Percentiles rank a stretch among this genome's conserved stretches.
These are phyloP conservation scores for Rhodotorula sp. DNA, from an alignment of 1,284 basidiomycete genomes.

Conservation along the genomic window DNA sequence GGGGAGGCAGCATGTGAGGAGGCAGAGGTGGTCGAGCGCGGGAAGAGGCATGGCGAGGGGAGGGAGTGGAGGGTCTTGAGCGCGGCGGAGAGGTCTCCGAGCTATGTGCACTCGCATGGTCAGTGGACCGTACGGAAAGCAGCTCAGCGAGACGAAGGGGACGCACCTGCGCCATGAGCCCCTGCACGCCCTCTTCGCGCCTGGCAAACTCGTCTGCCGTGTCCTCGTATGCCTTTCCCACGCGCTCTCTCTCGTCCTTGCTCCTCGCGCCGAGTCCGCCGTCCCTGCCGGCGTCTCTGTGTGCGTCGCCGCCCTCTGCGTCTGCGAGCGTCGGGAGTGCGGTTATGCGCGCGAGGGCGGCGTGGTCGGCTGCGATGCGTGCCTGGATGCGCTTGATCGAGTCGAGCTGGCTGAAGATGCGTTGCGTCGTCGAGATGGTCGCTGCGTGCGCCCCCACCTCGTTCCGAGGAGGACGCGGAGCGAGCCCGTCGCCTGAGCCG, in stretches of 20 bases:
- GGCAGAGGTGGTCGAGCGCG: not conserved
- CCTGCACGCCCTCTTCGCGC: constrained; percentile 11
- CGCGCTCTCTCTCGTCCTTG: constrained; percentile 2
- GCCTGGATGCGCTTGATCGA: not conserved
- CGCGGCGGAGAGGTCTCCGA: constrained; percentile 1
- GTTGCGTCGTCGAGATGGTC: not conserved
- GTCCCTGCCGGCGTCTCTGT: not conserved
- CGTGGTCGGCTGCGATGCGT: not conserved
- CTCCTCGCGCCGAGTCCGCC: not conserved
- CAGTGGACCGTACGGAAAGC: not conserved
- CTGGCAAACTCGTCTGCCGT: constrained; percentile 8
- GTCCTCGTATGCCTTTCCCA: constrained; percentile 7
- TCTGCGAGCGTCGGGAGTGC: not conserved
- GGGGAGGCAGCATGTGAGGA: not conserved
- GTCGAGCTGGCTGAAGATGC: constrained; percentile 16
- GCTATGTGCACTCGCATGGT: not conserved
- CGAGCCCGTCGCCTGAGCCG: not conserved
- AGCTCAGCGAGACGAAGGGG: too few relatives aligned
- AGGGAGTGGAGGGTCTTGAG: constrained; percentile 14
- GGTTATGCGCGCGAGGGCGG: not conserved
- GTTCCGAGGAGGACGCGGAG: not conserved
- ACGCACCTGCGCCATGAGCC: constrained; percentile 15
- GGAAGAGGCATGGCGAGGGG: constrained; percentile 16
- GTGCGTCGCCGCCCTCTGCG: not conserved
- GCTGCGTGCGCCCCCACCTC: not conserved